These are phyloP conservation scores for Triticum urartu DNA, from an alignment of 176 grass and related monocot genomes.

Conservation along the genomic window DNA sequence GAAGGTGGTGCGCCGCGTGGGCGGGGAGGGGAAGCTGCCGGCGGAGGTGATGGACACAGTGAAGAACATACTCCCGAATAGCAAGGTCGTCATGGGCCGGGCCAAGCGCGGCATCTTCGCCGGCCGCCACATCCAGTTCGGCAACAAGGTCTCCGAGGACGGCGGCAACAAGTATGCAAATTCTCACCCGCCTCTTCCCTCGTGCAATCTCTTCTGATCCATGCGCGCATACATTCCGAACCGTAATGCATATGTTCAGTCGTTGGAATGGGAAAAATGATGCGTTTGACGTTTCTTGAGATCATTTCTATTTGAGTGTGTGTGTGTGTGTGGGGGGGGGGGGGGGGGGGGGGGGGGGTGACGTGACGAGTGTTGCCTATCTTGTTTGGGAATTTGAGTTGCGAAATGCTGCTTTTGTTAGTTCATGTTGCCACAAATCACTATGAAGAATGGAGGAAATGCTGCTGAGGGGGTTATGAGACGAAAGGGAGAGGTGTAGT, in stretches of 20 bases:
- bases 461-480: background rate
- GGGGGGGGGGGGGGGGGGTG: background rate
- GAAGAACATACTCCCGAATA: constrained; percentile 66
- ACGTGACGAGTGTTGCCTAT: background rate
- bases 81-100: constrained; percentile 78
- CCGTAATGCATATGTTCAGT: background rate
- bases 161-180: constrained; percentile 89
- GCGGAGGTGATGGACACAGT: constrained; percentile 66
- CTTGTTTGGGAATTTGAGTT: background rate
- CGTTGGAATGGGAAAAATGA: background rate
- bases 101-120: constrained; percentile 95
- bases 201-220: constrained; percentile 7
- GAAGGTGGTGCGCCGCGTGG: constrained; percentile 69
- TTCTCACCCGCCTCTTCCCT: background rate
- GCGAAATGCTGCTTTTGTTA: background rate
- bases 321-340: too few relatives aligned
- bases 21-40: constrained; percentile 48
- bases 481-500: background rate
- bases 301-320: background rate
- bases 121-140: constrained; percentile 86
- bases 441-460: background rate
- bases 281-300: background rate
- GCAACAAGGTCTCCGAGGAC: constrained; percentile 93
- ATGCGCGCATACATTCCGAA: background rate
- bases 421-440: background rate